phyloP scores from a whole-genome alignment of 768 basidiomycete genomes.

The Cystofilobasidium capitatum region DNA sequence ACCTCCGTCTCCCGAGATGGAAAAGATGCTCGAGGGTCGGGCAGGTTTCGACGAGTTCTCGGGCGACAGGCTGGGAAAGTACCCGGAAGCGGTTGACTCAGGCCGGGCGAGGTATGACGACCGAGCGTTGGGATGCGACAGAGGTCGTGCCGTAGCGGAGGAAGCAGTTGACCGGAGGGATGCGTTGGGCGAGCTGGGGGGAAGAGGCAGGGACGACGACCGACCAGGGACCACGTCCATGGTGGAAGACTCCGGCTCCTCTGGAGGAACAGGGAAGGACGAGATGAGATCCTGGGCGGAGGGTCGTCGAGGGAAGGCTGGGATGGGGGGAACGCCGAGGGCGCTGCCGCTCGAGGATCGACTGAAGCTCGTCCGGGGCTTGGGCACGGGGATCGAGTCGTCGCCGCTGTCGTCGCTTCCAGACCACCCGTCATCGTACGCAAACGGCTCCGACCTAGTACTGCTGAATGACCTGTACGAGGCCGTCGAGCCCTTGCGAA shows the following conservation, averaged over 20 bases:
- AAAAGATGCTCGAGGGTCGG: not conserved
- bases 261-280: not conserved
- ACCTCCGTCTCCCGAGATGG: not conserved
- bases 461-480: not conserved
- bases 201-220: not conserved
- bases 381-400: not conserved
- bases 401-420: not conserved
- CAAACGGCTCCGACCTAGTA: not conserved
- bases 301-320: not conserved
- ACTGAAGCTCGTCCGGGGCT: not conserved
- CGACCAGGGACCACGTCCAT: not conserved
- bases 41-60: too few relatives aligned
- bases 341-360: not conserved
- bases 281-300: not conserved
- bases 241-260: not conserved
- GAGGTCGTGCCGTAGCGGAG: not conserved
- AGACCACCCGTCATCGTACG: slow-evolving; percentile 1
- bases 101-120: not conserved
- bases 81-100: not conserved
- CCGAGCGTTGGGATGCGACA: not conserved
- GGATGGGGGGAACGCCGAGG: not conserved
- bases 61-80: not conserved
- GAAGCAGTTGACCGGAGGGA: not conserved
- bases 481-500: not conserved
- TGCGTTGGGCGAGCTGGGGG: not conserved